Percentiles rank a stretch among this genome's conserved stretches.
phyloP scores from a whole-genome alignment of 2,329 filamentous ascomycete genomes.

The Fusarium sp. region DNA sequence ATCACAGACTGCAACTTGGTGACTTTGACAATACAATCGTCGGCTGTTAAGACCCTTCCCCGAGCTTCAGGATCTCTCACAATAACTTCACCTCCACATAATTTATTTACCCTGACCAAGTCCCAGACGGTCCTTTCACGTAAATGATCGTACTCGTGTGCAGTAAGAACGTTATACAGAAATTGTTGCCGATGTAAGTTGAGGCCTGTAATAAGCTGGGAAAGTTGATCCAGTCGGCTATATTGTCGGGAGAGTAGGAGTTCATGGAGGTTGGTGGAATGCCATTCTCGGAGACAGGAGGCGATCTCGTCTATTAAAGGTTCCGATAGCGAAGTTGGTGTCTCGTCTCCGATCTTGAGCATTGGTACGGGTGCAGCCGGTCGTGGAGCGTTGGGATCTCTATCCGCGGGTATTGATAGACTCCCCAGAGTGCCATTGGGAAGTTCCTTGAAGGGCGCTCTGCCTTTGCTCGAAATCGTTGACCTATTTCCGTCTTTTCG shows the following conservation, averaged over 20 bases:
- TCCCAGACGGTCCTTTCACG: constrained; percentile 96
- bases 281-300: constrained; percentile 96
- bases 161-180: constrained; percentile 91
- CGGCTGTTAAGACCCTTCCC: constrained; percentile 86
- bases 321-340: constrained; percentile 86
- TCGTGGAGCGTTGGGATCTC: constrained; percentile 75
- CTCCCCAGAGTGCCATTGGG: constrained; percentile 53
- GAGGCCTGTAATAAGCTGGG: constrained; percentile 80
- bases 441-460: constrained; percentile 49
- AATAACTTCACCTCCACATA: constrained; percentile 92
- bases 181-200: constrained; percentile 89
- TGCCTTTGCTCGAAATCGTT: constrained; percentile 37
- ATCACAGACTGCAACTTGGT: constrained; percentile 94
- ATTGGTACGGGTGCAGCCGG: constrained; percentile 94
- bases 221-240: constrained; percentile 80
- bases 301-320: constrained; percentile 97
- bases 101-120: constrained; percentile 90
- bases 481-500: constrained; percentile 46
- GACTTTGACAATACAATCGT: constrained; percentile 92
- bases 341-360: constrained; percentile 97
- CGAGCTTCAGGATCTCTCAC: constrained; percentile 87
- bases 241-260: constrained; percentile 87
- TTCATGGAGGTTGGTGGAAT: constrained; percentile 95
- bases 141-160: constrained; percentile 80
- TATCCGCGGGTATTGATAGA: constrained; percentile 60